Conservation (phyloP, 495 filamentous ascomycete species). For the Monascus purpureus region DNA sequence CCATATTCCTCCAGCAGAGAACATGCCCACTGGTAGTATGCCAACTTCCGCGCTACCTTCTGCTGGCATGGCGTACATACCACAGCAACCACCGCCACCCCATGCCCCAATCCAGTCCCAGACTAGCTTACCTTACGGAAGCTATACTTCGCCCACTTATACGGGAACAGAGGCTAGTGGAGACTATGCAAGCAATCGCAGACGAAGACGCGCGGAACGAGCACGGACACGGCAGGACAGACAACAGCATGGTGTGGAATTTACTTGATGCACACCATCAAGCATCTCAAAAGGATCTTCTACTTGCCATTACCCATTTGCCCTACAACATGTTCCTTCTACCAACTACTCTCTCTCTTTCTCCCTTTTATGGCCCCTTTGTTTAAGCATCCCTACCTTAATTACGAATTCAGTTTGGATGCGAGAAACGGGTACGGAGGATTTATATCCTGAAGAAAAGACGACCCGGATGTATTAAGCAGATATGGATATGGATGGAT, state of each 20-base stretch:
- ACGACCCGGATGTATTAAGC: no score
- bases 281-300: neutral
- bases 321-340: neutral
- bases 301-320: neutral
- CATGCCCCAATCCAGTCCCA: no score
- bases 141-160: conserved; percentile 34
- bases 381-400: no score
- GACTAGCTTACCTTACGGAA: conserved; percentile 28
- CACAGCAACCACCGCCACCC: conserved; percentile 21
- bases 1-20: conserved; percentile 15
- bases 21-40: conserved; percentile 10
- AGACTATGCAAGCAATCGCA: conserved; percentile 38
- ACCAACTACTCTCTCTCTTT: neutral
- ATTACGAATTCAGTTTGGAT: no score
- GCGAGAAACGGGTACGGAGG: no score
- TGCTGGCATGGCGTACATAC: no score
- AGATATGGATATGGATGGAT: no score
- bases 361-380: no score
- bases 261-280: conserved; percentile 15
- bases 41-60: conserved; percentile 20
- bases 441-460: no score
- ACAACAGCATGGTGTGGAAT: conserved; percentile 33
- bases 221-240: conserved; percentile 32
- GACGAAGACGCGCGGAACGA: conserved; percentile 37
- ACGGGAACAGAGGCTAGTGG: conserved; percentile 39